A percentile compares a stretch with the other conserved stretches of the same genome.
Evolutionary conservation across 164 flowering plant genomes (phyloP).

Genomic region (Annona squamosa): DNA sequence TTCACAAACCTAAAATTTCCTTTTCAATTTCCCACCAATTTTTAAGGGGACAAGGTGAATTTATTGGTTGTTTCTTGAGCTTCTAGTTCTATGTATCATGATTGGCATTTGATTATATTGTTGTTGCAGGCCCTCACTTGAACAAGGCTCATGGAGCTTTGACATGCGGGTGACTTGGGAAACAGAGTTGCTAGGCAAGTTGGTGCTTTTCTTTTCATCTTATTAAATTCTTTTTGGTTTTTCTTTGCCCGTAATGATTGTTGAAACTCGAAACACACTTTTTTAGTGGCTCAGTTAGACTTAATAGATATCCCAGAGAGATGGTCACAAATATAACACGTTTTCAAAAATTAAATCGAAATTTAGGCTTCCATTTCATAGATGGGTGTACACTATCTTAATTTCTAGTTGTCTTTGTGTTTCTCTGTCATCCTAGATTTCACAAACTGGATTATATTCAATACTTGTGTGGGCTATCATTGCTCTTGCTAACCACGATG

Average conservation of each 20-base stretch:
- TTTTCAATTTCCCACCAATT: too few species aligned
- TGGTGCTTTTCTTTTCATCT: conserved; percentile 29
- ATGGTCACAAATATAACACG: conserved; percentile 1
- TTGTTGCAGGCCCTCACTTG: conserved; percentile 64
- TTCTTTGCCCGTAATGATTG: background rate
- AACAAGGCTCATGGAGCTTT: conserved; percentile 82
- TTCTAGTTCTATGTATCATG: too few species aligned
- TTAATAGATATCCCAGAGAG: conserved; percentile 52
- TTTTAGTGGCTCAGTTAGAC: conserved; percentile 60
- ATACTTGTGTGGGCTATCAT: conserved; percentile 88
- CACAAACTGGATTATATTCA: conserved; percentile 65
- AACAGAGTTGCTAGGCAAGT: conserved; percentile 69
- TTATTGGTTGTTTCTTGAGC: background rate
- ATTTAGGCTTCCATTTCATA: background rate
- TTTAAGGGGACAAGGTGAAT: background rate
- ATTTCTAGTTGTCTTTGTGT: background rate
- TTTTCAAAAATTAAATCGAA: background rate
- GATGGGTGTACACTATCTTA: too few species aligned
- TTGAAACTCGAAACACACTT: background rate
- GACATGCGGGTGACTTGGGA: conserved; percentile 77
- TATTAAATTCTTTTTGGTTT: background rate
- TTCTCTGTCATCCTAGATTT: conserved; percentile 39
- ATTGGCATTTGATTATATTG: background rate
- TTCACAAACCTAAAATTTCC: too few species aligned
- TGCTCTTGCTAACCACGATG: conserved; percentile 92